Conservation (phyloP, 225 moss, liverwort and hornwort species). For the Physcomitrellopsis africana region DNA sequence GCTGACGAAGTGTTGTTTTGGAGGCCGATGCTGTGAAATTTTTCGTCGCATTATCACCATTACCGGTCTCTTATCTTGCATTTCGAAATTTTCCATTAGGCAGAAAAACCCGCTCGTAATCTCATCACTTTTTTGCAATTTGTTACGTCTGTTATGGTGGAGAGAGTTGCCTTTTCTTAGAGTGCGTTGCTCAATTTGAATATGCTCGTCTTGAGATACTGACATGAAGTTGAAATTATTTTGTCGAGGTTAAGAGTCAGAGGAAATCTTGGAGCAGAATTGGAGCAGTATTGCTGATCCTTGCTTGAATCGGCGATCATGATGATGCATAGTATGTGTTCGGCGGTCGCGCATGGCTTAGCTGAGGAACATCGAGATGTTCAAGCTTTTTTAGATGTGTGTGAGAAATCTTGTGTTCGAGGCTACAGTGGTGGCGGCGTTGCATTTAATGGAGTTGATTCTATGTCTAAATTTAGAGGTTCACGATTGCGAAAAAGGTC, state of each 20-base stretch:
- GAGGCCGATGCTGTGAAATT: too few species aligned
- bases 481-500: constrained; percentile 18
- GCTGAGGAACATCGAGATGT: constrained; percentile 9
- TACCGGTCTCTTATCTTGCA: too few species aligned
- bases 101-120: too few species aligned
- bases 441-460: constrained; percentile 23
- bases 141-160: too few species aligned
- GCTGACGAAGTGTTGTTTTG: too few species aligned
- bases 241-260: constrained; percentile 26
- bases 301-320: constrained; percentile 15
- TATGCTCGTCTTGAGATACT: neutral
- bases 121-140: too few species aligned
- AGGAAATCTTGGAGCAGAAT: neutral
- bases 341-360: constrained; percentile 20
- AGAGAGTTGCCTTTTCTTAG: too few species aligned
- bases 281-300: neutral
- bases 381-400: neutral
- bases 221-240: constrained; percentile 3
- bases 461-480: constrained; percentile 22
- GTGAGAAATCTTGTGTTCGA: constrained; percentile 7
- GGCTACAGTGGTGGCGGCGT: constrained; percentile 17
- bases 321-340: constrained; percentile 35
- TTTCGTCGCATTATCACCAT: too few species aligned
- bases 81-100: too few species aligned
- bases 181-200: too few species aligned